Evolutionary conservation across 73 alveolate species (phyloP), one percentile per base, ranked within the genome.

Genomic region (Stentor coeruleus): DNA sequence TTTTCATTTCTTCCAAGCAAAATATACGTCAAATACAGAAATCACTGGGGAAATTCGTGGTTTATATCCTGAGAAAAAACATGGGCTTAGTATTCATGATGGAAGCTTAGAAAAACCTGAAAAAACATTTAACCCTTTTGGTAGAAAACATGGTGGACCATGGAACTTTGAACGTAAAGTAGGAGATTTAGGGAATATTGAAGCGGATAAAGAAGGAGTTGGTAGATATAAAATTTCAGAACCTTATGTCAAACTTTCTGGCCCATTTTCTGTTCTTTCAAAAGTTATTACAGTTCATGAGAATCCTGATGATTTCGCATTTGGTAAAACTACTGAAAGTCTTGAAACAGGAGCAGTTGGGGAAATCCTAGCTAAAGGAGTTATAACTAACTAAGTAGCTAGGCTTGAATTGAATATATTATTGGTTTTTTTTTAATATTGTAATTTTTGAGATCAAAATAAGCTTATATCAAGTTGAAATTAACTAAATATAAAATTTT

Each of bases 161-260:
- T 75, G 83, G 83, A 15, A 33, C 60, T 6, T 35, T 20, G 83
- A 75, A 75, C 31, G 83, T 35, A 39, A 36, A 38, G 83, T 75
- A 20, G 83, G 83, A 38, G 76, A 75, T 75, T 33, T 75, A 75
- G 83, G 83, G 20, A 75, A 28, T 38, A 20, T 75, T 33, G 30
- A 75, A 36, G 76, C 74, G 15, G 83, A 75, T 37, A 28, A 14
- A 37, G 36, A 39, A 38, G 83, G 83, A 33, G 35, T 35, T 20
- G 74, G 60, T 15, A 2, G 35, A 1, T 3, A 15, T 11, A 37
- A 75, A 33, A 28, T 38, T 37, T 33, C 74, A 20, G 83, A 75
- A 28, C 83, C 83, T 20, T 75, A 75, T 75, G 83, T 75, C n/a
- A 75, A 75, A 75, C 36, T 75, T 15, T 35, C 77, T 3, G 83